These are phyloP conservation scores for Bremia lactucae DNA, from an alignment of 352 stramenopile species.

Conservation along the genomic window DNA sequence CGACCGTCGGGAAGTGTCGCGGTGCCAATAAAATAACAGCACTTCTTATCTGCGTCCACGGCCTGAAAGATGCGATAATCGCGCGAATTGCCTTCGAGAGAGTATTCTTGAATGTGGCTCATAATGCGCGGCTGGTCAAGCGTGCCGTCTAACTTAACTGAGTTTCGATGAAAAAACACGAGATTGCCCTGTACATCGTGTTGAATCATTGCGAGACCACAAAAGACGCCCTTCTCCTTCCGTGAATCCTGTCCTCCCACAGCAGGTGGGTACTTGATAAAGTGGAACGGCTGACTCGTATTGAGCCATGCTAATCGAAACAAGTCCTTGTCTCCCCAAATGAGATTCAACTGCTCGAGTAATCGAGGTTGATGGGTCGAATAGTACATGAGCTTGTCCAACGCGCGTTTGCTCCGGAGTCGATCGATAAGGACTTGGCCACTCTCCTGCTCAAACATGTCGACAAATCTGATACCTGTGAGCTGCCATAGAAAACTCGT, in stretches of 20 bases:
- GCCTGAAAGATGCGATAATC: conserved; percentile 79
- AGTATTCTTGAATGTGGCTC: conserved; percentile 78
- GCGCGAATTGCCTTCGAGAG: conserved; percentile 48
- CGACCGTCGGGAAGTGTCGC: conserved; percentile 47
- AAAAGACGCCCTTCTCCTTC: conserved; percentile 68
- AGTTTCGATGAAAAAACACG: conserved; percentile 83
- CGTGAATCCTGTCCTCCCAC: conserved; percentile 60
- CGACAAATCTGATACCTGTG: conserved; percentile 52
- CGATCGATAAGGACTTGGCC: conserved; percentile 80
- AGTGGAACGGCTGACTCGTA: conserved; percentile 65
- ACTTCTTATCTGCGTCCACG: conserved; percentile 72
- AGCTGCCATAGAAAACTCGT: conserved; percentile 71
- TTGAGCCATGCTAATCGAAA: conserved; percentile 80
- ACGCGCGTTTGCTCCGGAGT: conserved; percentile 52
- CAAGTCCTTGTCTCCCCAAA: conserved; percentile 84
- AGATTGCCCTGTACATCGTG: conserved; percentile 76
- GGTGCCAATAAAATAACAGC: conserved; percentile 81
- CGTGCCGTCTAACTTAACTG: conserved; percentile 70
- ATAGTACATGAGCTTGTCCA: conserved; percentile 85
- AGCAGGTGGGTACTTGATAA: conserved; percentile 56
- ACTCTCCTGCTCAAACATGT: conserved; percentile 83
- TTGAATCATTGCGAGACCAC: conserved; percentile 78
- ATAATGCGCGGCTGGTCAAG: conserved; percentile 60
- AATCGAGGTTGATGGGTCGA: conserved; percentile 58
- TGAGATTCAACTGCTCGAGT: conserved; percentile 62